Evolutionary conservation across 805 yeast species (phyloP), one percentile per base, ranked within the genome.

Genomic region (Wickerhamomyces subpelliculosus): DNA sequence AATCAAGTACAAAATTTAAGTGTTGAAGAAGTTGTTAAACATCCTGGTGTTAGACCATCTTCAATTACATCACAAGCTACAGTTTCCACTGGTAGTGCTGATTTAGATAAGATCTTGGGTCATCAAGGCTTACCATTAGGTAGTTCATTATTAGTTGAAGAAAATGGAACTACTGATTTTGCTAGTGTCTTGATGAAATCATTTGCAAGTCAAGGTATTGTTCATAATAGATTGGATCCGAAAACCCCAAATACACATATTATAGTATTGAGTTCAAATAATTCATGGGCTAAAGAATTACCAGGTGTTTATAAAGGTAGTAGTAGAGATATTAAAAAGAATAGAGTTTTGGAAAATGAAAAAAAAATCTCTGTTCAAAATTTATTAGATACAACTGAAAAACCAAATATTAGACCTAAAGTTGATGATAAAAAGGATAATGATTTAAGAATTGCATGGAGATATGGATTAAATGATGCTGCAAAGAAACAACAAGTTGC

Each of bases 91-190:
- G 97, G 97, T 2, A 72, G 82, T 19, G 55, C 68, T 8, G 89
- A 86, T 52, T 58, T 90, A 18, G 97, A 90, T 57, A 75, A 70
- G 45, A 60, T 85, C 4, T 55, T 90, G 36, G 75, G 73, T 1
- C 97, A 90, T 58, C 82, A 76, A 39, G 98, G 98, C 1, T 56
- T 89, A 13, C 97, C 97, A 2, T 48, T 85, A 11, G 95, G 96
- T 1, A 60, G 68, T 10, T 70, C 84, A 6, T 54, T 88, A 27
- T 57, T 89, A 12, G 55, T 90, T 5, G 90, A 86, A 56, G 97
- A 90, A 55, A 72, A 75, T 13, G 93, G 95, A 0, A 80, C 90
- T 7, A 90, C 97, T 0, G 97, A 90, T 53, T 90, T 87, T 54
- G 70, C 84, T 7, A 72, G 87, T 6, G 78, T 85, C 10, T 46